Evolutionary conservation across 495 filamentous ascomycete species (phyloP).

Genomic region (Penicillium fimorum): DNA sequence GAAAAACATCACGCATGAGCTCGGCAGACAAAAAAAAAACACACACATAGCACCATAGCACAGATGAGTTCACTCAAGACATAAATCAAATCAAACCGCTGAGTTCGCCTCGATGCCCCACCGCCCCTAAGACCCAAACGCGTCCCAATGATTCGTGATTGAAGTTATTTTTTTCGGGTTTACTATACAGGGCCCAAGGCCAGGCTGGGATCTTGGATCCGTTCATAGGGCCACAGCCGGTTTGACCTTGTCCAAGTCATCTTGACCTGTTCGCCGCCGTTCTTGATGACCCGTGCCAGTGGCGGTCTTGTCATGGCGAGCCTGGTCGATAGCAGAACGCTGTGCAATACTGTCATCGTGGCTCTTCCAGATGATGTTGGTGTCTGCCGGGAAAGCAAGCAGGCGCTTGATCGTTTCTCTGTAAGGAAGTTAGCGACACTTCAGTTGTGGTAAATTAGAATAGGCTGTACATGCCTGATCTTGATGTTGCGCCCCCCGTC

Average conservation of each 20-base stretch:
- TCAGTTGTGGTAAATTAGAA: neutral
- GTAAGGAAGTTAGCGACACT: slow-evolving; percentile 4
- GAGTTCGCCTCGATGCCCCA: slow-evolving; percentile 47
- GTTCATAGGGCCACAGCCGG: slow-evolving; percentile 31
- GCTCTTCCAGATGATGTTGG: slow-evolving; percentile 89
- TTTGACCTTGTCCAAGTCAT: slow-evolving; percentile 51
- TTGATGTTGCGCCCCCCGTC: slow-evolving; percentile 92
- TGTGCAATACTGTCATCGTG: slow-evolving; percentile 83
- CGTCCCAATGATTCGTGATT: slow-evolving; percentile 43
- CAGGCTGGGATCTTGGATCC: slow-evolving; percentile 26
- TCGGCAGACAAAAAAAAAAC: slow-evolving; percentile 18
- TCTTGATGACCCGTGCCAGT: slow-evolving; percentile 28
- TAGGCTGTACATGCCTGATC: slow-evolving; percentile 68
- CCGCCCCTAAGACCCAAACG: slow-evolving; percentile 40
- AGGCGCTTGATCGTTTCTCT: slow-evolving; percentile 93
- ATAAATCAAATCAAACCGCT: slow-evolving; percentile 43
- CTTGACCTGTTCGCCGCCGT: slow-evolving; percentile 48
- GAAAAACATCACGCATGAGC: slow-evolving; percentile 29
- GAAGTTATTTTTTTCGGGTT: slow-evolving; percentile 35
- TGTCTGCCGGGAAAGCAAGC: slow-evolving; percentile 80
- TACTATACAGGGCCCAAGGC: slow-evolving; percentile 49
- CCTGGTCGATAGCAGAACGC: slow-evolving; percentile 76
- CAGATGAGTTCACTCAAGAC: slow-evolving; percentile 27
- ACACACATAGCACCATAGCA: slow-evolving; percentile 15
- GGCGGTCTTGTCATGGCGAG: slow-evolving; percentile 70